Conservation (phyloP, 352 stramenopile genomes). For the Globisporangium cystogenes region DNA sequence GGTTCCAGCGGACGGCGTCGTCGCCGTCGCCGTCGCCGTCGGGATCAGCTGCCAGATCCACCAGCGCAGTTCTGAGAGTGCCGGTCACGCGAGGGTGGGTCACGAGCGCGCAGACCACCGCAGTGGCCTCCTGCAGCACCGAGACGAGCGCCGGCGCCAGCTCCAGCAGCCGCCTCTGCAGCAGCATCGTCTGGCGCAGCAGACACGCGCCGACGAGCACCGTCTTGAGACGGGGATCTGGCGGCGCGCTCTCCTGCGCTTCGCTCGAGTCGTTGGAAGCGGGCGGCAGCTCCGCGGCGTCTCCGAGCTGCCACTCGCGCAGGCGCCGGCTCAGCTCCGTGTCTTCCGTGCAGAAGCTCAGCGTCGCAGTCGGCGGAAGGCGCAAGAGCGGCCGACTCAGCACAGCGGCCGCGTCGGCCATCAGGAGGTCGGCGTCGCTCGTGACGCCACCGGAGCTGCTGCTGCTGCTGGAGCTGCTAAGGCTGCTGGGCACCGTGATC, state of each 20-base stretch:
- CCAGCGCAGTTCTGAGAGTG: background rate
- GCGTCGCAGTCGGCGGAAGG: background rate
- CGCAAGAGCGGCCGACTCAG: constrained; percentile 1
- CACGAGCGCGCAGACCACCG: constrained; percentile 8
- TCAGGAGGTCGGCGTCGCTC: background rate
- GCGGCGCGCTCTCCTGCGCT: background rate
- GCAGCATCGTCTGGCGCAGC: constrained; percentile 20
- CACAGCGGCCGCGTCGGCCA: background rate
- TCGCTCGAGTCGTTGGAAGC: background rate
- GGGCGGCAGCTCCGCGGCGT: background rate
- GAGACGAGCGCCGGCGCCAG: constrained; percentile 15
- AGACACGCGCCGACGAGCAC: constrained; percentile 21
- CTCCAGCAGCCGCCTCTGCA: constrained; percentile 23
- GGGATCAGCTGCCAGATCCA: background rate
- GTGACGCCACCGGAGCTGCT: background rate
- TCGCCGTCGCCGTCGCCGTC: too few relatives aligned
- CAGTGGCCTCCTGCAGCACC: constrained; percentile 8
- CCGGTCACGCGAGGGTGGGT: constrained; percentile 3
- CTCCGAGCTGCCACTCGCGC: background rate
- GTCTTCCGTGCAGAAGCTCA: constrained; percentile 4
- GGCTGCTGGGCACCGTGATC: too few relatives aligned
- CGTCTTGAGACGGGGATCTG: background rate
- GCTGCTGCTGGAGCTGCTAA: background rate
- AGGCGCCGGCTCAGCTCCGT: background rate
- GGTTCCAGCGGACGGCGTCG: constrained; percentile 12